phyloP scores from a whole-genome alignment of 352 stramenopile species.

The Phytopythium helicoides region DNA sequence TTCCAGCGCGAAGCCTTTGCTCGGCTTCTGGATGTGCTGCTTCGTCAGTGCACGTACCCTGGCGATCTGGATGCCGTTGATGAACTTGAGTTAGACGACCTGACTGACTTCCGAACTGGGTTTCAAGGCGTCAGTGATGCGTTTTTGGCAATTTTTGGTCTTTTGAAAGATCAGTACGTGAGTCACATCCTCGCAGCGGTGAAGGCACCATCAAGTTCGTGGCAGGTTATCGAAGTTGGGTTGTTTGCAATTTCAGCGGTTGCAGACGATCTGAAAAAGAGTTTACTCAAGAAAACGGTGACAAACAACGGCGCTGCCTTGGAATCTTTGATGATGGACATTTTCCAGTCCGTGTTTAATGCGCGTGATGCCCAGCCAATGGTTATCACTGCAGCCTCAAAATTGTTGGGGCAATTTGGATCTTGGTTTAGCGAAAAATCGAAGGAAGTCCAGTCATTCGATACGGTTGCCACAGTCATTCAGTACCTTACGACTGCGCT shows the following conservation, averaged over 20 bases:
- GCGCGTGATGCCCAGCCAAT: conserved; percentile 28
- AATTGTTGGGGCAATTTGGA: conserved; percentile 57
- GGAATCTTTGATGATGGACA: conserved; percentile 41
- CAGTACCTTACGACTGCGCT: conserved; percentile 59
- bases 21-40: conserved; percentile 53
- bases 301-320: conserved; percentile 16
- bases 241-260: conserved; percentile 57
- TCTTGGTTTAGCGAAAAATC: conserved; percentile 52
- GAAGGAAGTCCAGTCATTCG: conserved; percentile 23
- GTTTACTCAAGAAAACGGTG: conserved; percentile 15
- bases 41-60: conserved; percentile 57
- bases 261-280: conserved; percentile 59
- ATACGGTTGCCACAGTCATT: conserved; percentile 41
- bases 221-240: conserved; percentile 52
- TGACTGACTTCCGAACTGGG: conserved; percentile 51
- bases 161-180: conserved; percentile 53
- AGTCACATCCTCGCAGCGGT: conserved; percentile 32
- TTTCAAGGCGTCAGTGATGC: conserved; percentile 58
- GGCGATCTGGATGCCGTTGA: conserved; percentile 42
- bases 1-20: conserved; percentile 57
- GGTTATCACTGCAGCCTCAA: conserved; percentile 44
- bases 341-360: conserved; percentile 39
- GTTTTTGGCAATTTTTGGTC: conserved; percentile 50
- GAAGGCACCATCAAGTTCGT: conserved; percentile 23
- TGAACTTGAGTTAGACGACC: conserved; percentile 61